Conservation (phyloP, 345 rosid genomes). For the Garcia nutans region DNA sequence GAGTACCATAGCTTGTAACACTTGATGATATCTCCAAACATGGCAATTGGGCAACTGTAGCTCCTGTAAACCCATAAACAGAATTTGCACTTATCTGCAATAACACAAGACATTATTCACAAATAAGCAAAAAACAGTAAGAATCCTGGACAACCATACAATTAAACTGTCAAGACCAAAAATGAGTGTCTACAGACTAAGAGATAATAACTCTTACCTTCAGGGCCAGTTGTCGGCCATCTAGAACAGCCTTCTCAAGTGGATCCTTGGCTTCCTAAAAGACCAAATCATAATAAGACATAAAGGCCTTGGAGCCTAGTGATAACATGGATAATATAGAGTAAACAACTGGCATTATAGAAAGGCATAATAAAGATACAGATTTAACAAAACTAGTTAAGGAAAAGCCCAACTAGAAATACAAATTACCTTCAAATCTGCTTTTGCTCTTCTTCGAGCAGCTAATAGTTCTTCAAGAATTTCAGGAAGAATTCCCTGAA, state of each 20-base stretch:
- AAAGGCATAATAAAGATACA: not conserved
- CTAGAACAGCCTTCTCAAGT: constrained; percentile 90
- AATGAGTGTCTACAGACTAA: not conserved
- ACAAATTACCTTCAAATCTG: constrained; percentile 74
- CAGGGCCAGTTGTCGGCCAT: constrained; percentile 93
- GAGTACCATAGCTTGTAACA: constrained; percentile 94
- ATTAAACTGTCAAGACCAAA: not conserved
- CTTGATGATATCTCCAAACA: constrained; percentile 97
- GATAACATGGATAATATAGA: not conserved
- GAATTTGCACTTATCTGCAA: constrained; percentile 94
- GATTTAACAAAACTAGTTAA: constrained; percentile 1
- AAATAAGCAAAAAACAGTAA: not conserved
- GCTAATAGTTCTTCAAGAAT: constrained; percentile 88
- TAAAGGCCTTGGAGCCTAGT: not conserved
- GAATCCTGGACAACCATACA: not conserved
- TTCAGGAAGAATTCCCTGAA: constrained; percentile 97
- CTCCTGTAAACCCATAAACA: constrained; percentile 97
- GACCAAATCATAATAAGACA: constrained; percentile 10
- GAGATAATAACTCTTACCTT: constrained; percentile 50
- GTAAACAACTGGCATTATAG: constrained; percentile 1
- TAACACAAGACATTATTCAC: constrained; percentile 15
- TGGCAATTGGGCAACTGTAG: constrained; percentile 88
- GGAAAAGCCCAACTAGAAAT: constrained; percentile 14
- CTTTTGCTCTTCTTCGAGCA: constrained; percentile 97
- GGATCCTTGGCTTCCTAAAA: constrained; percentile 94